Conservation (phyloP, 306 rosid genomes). For the Fragaria nilgerrensis region DNA sequence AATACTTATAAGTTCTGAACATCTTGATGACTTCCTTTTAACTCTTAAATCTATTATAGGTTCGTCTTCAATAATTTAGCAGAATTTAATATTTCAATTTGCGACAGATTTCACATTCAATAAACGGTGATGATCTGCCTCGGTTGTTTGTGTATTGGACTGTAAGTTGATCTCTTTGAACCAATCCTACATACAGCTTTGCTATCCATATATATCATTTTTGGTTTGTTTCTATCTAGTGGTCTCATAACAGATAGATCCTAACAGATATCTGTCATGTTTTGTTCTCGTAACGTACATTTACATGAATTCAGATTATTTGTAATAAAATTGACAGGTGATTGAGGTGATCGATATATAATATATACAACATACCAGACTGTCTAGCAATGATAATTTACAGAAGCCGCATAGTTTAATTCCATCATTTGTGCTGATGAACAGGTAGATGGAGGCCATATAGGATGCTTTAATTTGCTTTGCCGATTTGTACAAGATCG, state of each 20-base stretch:
- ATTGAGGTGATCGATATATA: too few species aligned
- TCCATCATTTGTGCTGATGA: neutral
- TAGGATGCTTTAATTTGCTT: constrained; percentile 16
- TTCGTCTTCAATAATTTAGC: too few species aligned
- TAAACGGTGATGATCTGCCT: neutral
- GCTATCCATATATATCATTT: neutral
- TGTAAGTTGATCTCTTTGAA: constrained; percentile 9
- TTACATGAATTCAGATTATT: neutral
- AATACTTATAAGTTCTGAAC: neutral
- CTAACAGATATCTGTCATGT: neutral
- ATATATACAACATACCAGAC: too few species aligned
- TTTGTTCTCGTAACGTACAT: neutral
- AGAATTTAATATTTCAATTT: too few species aligned
- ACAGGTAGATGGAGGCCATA: neutral
- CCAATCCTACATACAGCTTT: too few species aligned
- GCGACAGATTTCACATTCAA: constrained; percentile 3
- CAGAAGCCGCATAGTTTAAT: neutral
- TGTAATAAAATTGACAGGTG: neutral
- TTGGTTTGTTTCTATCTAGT: neutral
- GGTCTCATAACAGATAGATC: neutral
- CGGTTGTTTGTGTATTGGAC: constrained; percentile 8
- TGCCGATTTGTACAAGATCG: constrained; percentile 28
- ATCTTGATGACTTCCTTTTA: too few species aligned
- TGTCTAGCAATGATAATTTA: too few species aligned
- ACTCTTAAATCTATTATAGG: too few species aligned